A percentile compares a stretch with the other conserved stretches of the same genome.
phyloP scores from a whole-genome alignment of 441 rosid species.

The Erodium trifolium region DNA sequence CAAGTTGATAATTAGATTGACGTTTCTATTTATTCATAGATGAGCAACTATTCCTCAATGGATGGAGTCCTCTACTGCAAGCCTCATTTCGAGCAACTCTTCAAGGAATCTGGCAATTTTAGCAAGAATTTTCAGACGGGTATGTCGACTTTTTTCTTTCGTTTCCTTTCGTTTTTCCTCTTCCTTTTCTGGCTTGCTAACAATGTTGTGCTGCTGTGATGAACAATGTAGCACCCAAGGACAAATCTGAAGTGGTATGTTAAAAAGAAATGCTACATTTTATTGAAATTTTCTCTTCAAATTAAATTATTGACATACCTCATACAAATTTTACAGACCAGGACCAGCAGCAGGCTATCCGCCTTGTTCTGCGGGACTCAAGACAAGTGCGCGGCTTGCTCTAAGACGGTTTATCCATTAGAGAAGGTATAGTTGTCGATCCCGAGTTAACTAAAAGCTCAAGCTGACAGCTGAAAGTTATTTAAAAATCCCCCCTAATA shows the following conservation, averaged over 20 bases:
- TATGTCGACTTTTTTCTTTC: constrained; percentile 12
- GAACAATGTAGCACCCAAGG: background rate
- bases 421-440: constrained; percentile 43
- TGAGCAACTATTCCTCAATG: constrained; percentile 95
- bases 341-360: constrained; percentile 81
- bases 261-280: background rate
- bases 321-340: constrained; percentile 36
- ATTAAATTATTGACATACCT: too few species aligned
- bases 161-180: background rate
- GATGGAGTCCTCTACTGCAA: constrained; percentile 92
- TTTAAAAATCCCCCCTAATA: too few species aligned
- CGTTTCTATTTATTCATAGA: constrained; percentile 29
- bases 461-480: too few species aligned
- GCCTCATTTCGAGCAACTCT: constrained; percentile 90
- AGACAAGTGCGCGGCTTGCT: constrained; percentile 87
- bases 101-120: constrained; percentile 92
- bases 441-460: too few species aligned
- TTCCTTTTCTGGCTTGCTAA: background rate
- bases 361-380: constrained; percentile 81
- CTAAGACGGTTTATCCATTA: constrained; percentile 80
- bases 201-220: background rate
- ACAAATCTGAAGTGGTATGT: background rate
- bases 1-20: too few species aligned
- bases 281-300: background rate
- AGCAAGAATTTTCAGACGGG: constrained; percentile 87